These are phyloP conservation scores for Anethum foeniculum DNA, from an alignment of 140 eudicot species.

Conservation along the genomic window DNA sequence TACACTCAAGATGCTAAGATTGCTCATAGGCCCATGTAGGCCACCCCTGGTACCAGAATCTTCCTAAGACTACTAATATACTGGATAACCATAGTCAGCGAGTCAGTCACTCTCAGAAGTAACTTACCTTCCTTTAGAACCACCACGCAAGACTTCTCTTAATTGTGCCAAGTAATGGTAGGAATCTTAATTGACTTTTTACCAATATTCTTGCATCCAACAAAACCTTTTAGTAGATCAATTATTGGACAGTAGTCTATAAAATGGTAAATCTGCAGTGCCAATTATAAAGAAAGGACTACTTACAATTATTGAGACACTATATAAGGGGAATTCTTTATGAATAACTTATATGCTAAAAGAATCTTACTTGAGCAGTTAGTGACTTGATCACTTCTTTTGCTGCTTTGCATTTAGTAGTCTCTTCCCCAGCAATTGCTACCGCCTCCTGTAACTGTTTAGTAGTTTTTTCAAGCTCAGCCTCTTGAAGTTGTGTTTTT, in stretches of 20 bases:
- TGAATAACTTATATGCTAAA: slow-evolving; percentile 1
- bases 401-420: slow-evolving; percentile 95
- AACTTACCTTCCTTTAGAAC: background rate
- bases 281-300: background rate
- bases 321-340: background rate
- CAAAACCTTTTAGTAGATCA: background rate
- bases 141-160: slow-evolving; percentile 1
- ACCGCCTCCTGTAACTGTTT: slow-evolving; percentile 84
- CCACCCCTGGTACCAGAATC: background rate
- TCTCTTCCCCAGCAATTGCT: slow-evolving; percentile 85
- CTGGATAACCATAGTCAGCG: background rate
- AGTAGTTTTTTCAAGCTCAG: slow-evolving; percentile 70
- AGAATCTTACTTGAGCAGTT: slow-evolving; percentile 75
- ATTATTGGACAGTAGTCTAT: background rate
- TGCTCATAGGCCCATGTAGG: background rate
- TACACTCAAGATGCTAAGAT: background rate
- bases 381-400: slow-evolving; percentile 97
- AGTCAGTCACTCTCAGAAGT: background rate
- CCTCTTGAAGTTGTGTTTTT: slow-evolving; percentile 73
- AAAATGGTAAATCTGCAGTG: background rate
- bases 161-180: background rate
- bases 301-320: background rate
- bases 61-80: background rate
- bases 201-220: background rate
- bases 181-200: background rate